Conservation (phyloP, 1,139 yeast genomes). For the Geotrichum aggregatum region DNA sequence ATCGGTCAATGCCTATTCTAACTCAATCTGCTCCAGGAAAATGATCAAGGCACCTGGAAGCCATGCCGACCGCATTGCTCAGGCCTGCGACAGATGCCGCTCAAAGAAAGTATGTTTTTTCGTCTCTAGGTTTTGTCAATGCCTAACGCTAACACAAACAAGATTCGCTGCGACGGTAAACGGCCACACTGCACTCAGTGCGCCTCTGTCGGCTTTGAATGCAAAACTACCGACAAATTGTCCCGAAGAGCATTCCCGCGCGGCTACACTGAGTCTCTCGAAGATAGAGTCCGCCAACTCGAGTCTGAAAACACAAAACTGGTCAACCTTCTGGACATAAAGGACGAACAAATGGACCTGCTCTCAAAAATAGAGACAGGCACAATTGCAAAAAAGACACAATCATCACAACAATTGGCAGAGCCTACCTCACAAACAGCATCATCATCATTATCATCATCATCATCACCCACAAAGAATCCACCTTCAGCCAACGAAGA, state of each 20-base stretch:
- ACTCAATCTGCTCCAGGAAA: constrained; percentile 36
- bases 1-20: background rate
- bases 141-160: background rate
- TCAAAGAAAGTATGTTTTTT: constrained; percentile 47
- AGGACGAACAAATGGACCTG: constrained; percentile 56
- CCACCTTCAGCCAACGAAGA: constrained; percentile 11
- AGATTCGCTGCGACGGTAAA: constrained; percentile 65
- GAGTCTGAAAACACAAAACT: constrained; percentile 55
- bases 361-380: constrained; percentile 31
- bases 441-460: background rate
- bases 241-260: constrained; percentile 68
- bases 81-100: constrained; percentile 83
- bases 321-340: constrained; percentile 51
- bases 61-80: constrained; percentile 59
- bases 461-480: background rate
- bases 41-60: constrained; percentile 64
- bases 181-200: constrained; percentile 62
- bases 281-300: constrained; percentile 54
- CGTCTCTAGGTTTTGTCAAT: background rate
- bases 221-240: constrained; percentile 67
- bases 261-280: constrained; percentile 72
- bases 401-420: background rate
- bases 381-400: background rate
- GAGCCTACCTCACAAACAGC: background rate
- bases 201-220: constrained; percentile 62